These are phyloP conservation scores for Saccharomyces hybrid DNA, from an alignment of 1,139 yeast genomes.

Conservation along the genomic window DNA sequence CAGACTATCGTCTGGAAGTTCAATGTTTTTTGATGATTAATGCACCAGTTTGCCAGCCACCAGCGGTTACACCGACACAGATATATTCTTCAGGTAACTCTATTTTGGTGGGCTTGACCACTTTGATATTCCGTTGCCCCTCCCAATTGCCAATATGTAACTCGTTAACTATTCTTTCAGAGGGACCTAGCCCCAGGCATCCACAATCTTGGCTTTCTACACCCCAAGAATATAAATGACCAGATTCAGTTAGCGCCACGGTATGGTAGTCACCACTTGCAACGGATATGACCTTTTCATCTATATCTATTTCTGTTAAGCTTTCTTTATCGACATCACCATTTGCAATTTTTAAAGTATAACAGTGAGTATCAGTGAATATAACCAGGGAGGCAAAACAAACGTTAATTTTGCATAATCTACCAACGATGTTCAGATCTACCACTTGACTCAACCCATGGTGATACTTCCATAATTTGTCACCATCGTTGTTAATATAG, in stretches of 20 bases:
- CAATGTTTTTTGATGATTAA: slow-evolving; percentile 30
- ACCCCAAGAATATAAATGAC: slow-evolving; percentile 66
- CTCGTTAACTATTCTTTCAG: slow-evolving; percentile 29
- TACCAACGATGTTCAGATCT: slow-evolving; percentile 23
- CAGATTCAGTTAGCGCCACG: slow-evolving; percentile 53
- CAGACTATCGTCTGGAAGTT: neutral
- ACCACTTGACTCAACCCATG: slow-evolving; percentile 24
- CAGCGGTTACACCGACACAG: slow-evolving; percentile 50
- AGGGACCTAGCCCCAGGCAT: slow-evolving; percentile 57
- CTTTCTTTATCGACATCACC: slow-evolving; percentile 22
- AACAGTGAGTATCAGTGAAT: slow-evolving; percentile 39
- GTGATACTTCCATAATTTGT: slow-evolving; percentile 37
- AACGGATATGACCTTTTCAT: slow-evolving; percentile 44
- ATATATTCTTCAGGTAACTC: slow-evolving; percentile 33
- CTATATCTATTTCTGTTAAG: slow-evolving; percentile 34
- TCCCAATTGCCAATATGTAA: slow-evolving; percentile 30
- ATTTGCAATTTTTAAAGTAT: slow-evolving; percentile 37
- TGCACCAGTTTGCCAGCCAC: slow-evolving; percentile 81
- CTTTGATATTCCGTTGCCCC: slow-evolving; percentile 35
- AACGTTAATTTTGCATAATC: slow-evolving; percentile 24
- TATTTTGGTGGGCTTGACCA: slow-evolving; percentile 41
- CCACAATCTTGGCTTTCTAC: slow-evolving; percentile 57
- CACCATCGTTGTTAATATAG: slow-evolving; percentile 42
- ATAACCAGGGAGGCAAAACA: slow-evolving; percentile 40
- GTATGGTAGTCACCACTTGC: slow-evolving; percentile 71